phyloP scores from a whole-genome alignment of 2,329 filamentous ascomycete species.

The Alternaria rosae region DNA sequence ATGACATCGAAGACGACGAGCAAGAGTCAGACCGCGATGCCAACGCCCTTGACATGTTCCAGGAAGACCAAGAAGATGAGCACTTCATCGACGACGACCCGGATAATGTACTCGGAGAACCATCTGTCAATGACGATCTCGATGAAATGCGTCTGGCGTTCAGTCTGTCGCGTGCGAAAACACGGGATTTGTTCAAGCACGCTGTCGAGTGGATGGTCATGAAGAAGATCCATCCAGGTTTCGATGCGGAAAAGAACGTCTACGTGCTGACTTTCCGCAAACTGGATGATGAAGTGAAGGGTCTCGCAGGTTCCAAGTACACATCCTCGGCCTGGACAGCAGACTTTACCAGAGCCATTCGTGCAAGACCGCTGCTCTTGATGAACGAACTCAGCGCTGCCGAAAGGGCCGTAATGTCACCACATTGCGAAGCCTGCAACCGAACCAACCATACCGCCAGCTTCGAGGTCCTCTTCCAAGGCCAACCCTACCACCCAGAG shows the following conservation, averaged over 20 bases:
- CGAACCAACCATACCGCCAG: conserved; percentile 72
- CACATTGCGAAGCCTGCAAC: conserved; percentile 74
- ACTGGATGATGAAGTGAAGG: conserved; percentile 73
- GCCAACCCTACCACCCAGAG: conserved; percentile 70
- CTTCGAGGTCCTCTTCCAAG: conserved; percentile 68
- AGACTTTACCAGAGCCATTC: conserved; percentile 71
- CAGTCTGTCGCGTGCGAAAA: conserved; percentile 71
- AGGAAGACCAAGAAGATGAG: conserved; percentile 64
- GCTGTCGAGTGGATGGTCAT: conserved; percentile 84
- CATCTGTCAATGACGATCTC: conserved; percentile 52
- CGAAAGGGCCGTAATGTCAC: conserved; percentile 20
- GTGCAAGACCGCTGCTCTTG: conserved; percentile 67
- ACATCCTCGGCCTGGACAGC: conserved; percentile 73
- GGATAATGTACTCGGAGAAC: conserved; percentile 58
- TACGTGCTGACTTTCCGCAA: conserved; percentile 75
- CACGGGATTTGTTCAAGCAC: conserved; percentile 75
- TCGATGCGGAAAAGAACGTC: conserved; percentile 67
- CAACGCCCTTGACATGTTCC: conserved; percentile 55
- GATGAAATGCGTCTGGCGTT: conserved; percentile 73
- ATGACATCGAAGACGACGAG: conserved; percentile 34
- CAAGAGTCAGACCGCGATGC: conserved; percentile 31
- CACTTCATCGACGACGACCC: conserved; percentile 71
- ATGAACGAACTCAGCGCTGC: conserved; percentile 38
- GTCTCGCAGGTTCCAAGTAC: conserved; percentile 74
- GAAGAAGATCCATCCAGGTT: conserved; percentile 76